These are phyloP conservation scores for Acidomyces sp. DNA, from an alignment of 495 filamentous ascomycete species.

Conservation along the genomic window DNA sequence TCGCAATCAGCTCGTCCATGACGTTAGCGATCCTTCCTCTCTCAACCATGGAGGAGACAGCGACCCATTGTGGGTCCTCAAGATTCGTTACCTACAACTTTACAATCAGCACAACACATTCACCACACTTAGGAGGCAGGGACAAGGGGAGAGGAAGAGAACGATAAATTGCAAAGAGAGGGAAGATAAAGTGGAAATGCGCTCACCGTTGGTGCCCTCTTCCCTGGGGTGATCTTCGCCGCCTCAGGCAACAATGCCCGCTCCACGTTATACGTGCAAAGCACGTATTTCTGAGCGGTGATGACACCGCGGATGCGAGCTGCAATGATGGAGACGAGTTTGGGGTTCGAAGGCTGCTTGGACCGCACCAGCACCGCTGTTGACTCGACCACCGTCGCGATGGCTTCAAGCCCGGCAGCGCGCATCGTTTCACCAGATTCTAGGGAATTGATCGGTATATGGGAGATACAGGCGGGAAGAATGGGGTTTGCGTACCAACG, in stretches of 20 bases:
- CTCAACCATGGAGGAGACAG: constrained; percentile 86
- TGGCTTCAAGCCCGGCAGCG: constrained; percentile 88
- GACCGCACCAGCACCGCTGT: constrained; percentile 87
- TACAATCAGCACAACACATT: no score
- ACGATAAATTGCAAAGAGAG: no score
- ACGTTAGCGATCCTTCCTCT: constrained; percentile 75
- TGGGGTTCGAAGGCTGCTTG: constrained; percentile 62
- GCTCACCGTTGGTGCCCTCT: constrained; percentile 88
- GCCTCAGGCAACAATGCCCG: constrained; percentile 51
- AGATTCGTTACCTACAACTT: no score
- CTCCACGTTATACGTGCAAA: constrained; percentile 91
- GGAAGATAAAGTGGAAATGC: no score
- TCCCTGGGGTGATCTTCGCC: constrained; percentile 79
- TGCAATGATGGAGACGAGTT: constrained; percentile 67
- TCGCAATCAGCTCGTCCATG: constrained; percentile 74
- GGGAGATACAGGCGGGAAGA: no score
- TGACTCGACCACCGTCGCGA: constrained; percentile 80
- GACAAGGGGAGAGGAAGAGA: no score
- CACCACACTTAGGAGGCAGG: no score
- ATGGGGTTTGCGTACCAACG: constrained; percentile 51
- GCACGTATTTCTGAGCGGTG: constrained; percentile 82
- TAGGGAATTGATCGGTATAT: constrained; percentile 32
- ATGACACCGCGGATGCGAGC: constrained; percentile 84
- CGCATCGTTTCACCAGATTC: constrained; percentile 99
- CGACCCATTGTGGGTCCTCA: constrained; percentile 84